Base-by-base conservation (phyloP, 805 yeast species). In the Lachancea meyersii region DNA sequence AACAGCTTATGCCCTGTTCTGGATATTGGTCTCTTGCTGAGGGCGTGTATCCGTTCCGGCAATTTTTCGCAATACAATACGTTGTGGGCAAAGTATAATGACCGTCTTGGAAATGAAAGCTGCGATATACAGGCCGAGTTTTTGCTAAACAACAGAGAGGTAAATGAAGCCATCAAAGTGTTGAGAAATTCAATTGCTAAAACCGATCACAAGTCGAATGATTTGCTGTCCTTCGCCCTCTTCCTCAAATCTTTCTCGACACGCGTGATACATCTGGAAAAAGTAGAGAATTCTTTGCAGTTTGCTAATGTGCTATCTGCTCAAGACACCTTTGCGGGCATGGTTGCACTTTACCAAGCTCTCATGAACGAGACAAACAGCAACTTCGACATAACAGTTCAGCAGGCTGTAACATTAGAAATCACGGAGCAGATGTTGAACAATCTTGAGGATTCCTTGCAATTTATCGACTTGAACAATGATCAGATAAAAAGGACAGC, bases 341-440 rank as follows among this genome's bases (percentile, higher is more conserved):
- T 40, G 34, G 44, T 50, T 13, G 40, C 51, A 10, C 43, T 47
- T 24, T 49, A 46, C 17, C 46, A 42, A 17, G 35, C 35, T 10
- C 22, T 36, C 11, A 31, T 36, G 32, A 19, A 17, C 6, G 41
- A 41, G 13, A n/a, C 20, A 11, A 13, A 22, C 13, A 22, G 24
- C 13, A 21, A 22, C 3, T 19, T 26, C 10, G 37, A 34, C 9
- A 4, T 16, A 22, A 34, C 17, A 16, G n/a, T 43, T 16, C 30
- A 45, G 16, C 14, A 39, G 9, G 44, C 44, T 4, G 43, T 43
- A 21, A 41, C 35, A 21, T 20, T 31, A 2, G 48, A 42, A 28
- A 43, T 55, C n/a, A 38, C 51, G 23, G 51, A 50, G 20, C 64
- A 57, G 42, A 58, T 59, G 55, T 42, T 58, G 26, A 52, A 59